These are phyloP conservation scores for Paraurostyla sp. DNA, from an alignment of 73 alveolate species.

Conservation along the genomic window DNA sequence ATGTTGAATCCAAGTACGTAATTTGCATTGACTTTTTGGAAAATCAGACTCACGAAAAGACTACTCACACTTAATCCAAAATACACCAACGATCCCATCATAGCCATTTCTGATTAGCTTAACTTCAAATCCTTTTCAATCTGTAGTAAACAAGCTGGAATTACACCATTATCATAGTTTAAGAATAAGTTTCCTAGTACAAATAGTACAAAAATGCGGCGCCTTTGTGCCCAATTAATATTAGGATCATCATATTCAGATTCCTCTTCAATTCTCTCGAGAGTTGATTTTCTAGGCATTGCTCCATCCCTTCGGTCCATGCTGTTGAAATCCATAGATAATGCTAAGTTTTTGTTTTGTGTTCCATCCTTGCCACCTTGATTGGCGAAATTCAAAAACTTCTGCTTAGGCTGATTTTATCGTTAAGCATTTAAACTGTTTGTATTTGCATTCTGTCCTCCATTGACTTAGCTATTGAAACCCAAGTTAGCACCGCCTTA, in stretches of 20 bases:
- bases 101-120: conserved; percentile 86
- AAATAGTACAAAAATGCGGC: conserved; percentile 77
- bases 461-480: background rate
- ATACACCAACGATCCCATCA: conserved; percentile 91
- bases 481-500: background rate
- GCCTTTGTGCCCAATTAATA: conserved; percentile 67
- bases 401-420: background rate
- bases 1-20: conserved; percentile 78
- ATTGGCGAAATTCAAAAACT: background rate
- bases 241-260: conserved; percentile 61
- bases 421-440: background rate
- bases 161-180: conserved; percentile 93
- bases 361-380: background rate
- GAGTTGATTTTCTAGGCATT: background rate
- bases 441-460: background rate
- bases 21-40: conserved; percentile 84
- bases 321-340: background rate
- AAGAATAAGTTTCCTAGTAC: conserved; percentile 84
- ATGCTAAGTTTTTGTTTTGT: background rate
- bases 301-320: background rate
- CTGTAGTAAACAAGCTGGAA: conserved; percentile 90
- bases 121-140: conserved; percentile 84
- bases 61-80: conserved; percentile 91
- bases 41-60: conserved; percentile 81
- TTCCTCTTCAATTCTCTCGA: conserved; percentile 60